phyloP scores from a whole-genome alignment of 225 moss, liverwort and hornwort species.

The Straminergon stramineum region DNA sequence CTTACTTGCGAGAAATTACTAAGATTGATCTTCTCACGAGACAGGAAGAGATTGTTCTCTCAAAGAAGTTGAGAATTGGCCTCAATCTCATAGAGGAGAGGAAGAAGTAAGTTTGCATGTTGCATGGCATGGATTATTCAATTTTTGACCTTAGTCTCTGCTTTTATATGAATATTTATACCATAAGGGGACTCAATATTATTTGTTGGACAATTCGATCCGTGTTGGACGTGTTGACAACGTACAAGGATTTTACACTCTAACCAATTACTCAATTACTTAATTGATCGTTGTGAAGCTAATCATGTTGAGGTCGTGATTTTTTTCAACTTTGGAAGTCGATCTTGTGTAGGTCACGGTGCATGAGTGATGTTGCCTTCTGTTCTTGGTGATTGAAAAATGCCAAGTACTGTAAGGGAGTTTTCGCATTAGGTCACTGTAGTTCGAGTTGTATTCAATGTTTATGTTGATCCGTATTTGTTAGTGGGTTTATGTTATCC shows the following conservation, averaged over 20 bases:
- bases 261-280: not conserved
- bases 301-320: not conserved
- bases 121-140: not conserved
- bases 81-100: slow-evolving; percentile 54
- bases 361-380: not conserved
- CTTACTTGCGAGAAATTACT: slow-evolving; percentile 82
- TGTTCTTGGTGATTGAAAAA: not conserved
- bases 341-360: not conserved
- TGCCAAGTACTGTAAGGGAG: not conserved
- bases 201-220: not conserved
- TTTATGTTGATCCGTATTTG: not conserved
- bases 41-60: slow-evolving; percentile 76
- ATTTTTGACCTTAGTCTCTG: not conserved
- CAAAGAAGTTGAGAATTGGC: slow-evolving; percentile 75
- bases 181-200: not conserved
- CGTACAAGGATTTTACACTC: not conserved
- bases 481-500: not conserved
- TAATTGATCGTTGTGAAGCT: not conserved
- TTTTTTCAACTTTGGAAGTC: not conserved
- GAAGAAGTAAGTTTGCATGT: slow-evolving; percentile 50
- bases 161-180: not conserved
- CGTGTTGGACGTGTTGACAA: not conserved
- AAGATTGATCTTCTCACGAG: slow-evolving; percentile 87
- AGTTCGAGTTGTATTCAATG: not conserved
- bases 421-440: not conserved